A percentile compares a stretch with the other conserved stretches of the same genome.
phyloP scores from a whole-genome alignment of 176 grass and related monocot genomes.

The Bromus sterilis region DNA sequence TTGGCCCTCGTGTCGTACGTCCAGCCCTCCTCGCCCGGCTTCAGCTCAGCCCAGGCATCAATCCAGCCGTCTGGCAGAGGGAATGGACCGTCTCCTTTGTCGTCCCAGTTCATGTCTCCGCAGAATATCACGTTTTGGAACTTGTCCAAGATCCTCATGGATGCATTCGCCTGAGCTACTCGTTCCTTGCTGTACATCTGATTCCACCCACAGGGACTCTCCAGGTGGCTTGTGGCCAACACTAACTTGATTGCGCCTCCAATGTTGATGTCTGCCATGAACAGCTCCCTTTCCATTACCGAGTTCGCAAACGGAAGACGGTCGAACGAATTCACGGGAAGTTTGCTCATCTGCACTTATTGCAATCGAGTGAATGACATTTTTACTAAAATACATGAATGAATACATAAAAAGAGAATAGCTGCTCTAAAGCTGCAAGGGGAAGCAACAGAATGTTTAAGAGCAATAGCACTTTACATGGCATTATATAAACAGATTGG shows the following conservation, averaged over 20 bases:
- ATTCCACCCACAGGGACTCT: conserved; percentile 86
- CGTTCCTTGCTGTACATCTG: conserved; percentile 82
- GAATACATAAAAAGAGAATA: not conserved
- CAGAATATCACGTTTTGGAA: conserved; percentile 53
- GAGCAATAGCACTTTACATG: not conserved
- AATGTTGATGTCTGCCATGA: conserved; percentile 39
- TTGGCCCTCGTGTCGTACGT: conserved; percentile 81
- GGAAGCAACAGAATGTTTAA: not conserved
- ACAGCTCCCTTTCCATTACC: conserved; percentile 74
- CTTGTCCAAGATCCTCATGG: conserved; percentile 35
- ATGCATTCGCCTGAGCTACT: conserved; percentile 49
- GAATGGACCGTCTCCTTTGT: conserved; percentile 62
- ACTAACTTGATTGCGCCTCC: conserved; percentile 30
- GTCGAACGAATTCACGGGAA: conserved; percentile 46
- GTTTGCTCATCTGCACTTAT: conserved; percentile 76
- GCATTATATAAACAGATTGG: not conserved
- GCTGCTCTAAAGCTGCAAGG: not conserved
- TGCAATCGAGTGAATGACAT: conserved; percentile 8
- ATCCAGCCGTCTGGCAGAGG: conserved; percentile 58
- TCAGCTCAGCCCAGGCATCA: conserved; percentile 68
- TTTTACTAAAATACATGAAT: not conserved
- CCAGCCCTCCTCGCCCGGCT: conserved; percentile 57
- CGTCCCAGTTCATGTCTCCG: conserved; percentile 96
- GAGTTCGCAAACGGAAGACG: conserved; percentile 45
- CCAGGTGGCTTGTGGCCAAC: conserved; percentile 61